Conservation (phyloP, 148 eudicot genomes). For the Dysphania ambrosioides region DNA sequence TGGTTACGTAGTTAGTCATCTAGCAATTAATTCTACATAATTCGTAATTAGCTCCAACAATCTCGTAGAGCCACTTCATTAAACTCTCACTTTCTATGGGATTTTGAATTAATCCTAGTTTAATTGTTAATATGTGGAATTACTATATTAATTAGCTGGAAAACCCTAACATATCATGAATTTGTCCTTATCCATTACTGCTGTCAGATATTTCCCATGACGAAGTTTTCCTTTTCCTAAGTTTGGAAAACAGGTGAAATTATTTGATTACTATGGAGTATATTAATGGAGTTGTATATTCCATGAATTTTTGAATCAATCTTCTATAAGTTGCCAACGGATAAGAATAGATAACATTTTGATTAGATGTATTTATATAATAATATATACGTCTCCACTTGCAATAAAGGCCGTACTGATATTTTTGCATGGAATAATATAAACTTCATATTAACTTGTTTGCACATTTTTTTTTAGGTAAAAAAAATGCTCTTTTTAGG, state of each 20-base stretch:
- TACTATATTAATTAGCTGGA: constrained; percentile 7
- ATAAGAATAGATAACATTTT: neutral
- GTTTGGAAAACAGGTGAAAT: neutral
- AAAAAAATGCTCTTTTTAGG: too few species aligned
- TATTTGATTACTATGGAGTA: neutral
- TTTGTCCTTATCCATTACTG: constrained; percentile 22
- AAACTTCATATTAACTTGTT: neutral
- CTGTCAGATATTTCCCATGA: constrained; percentile 20
- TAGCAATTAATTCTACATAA: neutral
- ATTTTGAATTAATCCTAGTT: constrained; percentile 16
- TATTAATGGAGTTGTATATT: neutral
- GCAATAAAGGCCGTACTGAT: neutral
- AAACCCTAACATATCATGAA: neutral
- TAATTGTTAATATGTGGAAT: constrained; percentile 15
- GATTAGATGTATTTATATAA: neutral
- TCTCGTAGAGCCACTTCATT: constrained; percentile 18
- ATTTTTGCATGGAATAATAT: constrained; percentile 4
- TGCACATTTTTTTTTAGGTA: too few species aligned
- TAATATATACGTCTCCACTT: neutral
- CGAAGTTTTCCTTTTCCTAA: neutral
- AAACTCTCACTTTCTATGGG: neutral
- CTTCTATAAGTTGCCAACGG: neutral
- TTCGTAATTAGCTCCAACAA: constrained; percentile 12
- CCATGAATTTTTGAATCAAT: neutral
- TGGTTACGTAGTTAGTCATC: neutral